Evolutionary conservation across 2,329 filamentous ascomycete genomes (phyloP), one percentile per base, ranked within the genome.

Genomic region (Apiospora marii): DNA sequence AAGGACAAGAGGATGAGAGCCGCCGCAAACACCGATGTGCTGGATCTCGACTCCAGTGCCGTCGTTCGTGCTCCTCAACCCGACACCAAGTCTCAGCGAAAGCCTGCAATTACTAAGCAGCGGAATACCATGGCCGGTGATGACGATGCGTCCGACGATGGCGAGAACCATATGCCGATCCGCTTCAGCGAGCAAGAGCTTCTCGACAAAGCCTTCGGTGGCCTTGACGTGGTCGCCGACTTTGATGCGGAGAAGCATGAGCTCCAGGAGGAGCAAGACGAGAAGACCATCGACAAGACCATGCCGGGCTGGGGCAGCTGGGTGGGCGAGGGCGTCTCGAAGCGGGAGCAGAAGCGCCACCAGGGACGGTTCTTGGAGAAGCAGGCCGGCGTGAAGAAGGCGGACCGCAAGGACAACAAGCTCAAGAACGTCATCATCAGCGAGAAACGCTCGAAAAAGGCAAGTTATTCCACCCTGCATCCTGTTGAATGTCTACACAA

Each of bases 261-360:
- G 69, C 86, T 89, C 1, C 89, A 91, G 24, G 88, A 90, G 43
- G 93, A 94, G 24, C 95, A 98, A 81, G 94, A 93, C 76, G 93
- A 97, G 79, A 93, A 96, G 82, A 85, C 94, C 72, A 84, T 95
- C 43, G 94, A 96, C 80, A 93, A 92, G 76, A 93, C 93, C n/a
- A 87, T 99, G 7, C 95, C 95, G 0, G 96, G 96, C 67, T 99
- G 96, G 96, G 96, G 96, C 75, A 92, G 88, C 78, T 98, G 96
- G 96, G 89, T 93, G 6, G 96, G 96, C 74, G 91, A 93, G 22
- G 96, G 95, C 24, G 87, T 98, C 75, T 92, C 90, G 81, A 92
- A 90, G 77, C 90, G 89, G 74, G 89, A 93, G 75, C 87, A 90
- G 82, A 90, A 90, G 79, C 84, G 88, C 76, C 91, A 92, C 79